Evolutionary conservation across 2,329 filamentous ascomycete species (phyloP), one percentile per base, ranked within the genome.

Genomic region (Lachnellula subtilissima): DNA sequence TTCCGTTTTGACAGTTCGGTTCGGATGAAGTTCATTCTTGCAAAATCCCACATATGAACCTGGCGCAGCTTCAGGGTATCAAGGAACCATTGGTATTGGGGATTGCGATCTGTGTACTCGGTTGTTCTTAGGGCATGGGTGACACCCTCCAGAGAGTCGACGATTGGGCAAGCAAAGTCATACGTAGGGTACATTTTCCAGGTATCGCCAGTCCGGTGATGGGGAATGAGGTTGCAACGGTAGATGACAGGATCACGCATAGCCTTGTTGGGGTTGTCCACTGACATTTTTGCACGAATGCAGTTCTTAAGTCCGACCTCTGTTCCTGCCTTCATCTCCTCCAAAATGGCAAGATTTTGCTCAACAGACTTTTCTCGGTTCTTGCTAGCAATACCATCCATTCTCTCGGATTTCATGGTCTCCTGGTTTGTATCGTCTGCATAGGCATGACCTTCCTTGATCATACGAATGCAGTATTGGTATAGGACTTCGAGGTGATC

Each of bases 161-260:
- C 85, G 22, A 93, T 84, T 15, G 89, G 89, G 73, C 88, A 91
- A 61, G 88, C 89, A 69, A 93, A 90, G 71, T 94, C 89, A 76
- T 94, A 94, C 61, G 87, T 93, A 36, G 89, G 89, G 74, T 93
- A 93, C 69, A 91, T 87, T 75, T 92, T 93, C 88, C 89, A 93
- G 59, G 79, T 84, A 56, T 77, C 82, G 35, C 89, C 89, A 1
- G 89, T 94, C 64, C 89, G 85, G 76, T 94, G 89, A 72, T 94
- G 88, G 74, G 90, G 89, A 76, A 90, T 91, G 74, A 82, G 78
- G 68, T 96, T 96, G 82, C 91, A 97, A 64, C 94, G 87, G 80
- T 97, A 97, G 72, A 99, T 95, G 73, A 97, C 92, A 12, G 94
- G 94, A 72, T 99, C 94, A 63, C 94, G 84, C 83, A 97, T 86